These are phyloP conservation scores for Withania somnifera DNA, from an alignment of 305 asterid species.

Conservation along the genomic window DNA sequence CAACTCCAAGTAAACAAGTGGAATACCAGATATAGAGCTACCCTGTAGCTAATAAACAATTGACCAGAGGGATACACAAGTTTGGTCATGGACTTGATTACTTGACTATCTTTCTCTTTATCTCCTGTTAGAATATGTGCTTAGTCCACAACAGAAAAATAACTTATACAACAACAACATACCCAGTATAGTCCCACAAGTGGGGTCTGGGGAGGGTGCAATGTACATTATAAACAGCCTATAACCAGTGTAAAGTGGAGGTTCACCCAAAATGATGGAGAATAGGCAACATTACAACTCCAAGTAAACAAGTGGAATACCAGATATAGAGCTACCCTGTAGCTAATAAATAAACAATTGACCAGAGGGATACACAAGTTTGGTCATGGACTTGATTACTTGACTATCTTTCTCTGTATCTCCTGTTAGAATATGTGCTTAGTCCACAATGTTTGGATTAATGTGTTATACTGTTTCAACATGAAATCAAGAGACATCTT, in stretches of 20 bases:
- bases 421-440: not conserved
- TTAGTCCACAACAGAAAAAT: no score
- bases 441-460: not conserved
- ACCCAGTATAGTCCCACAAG: no score
- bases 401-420: not conserved
- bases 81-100: not conserved
- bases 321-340: not conserved
- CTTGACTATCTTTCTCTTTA: not conserved
- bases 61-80: not conserved
- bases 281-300: not conserved
- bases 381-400: not conserved
- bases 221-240: no score
- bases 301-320: not conserved
- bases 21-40: not conserved
- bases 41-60: not conserved
- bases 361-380: not conserved
- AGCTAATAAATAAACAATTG: not conserved
- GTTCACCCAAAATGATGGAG: not conserved
- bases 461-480: not conserved
- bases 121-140: not conserved
- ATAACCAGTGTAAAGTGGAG: not conserved
- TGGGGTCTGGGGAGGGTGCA: no score
- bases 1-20: not conserved
- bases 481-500: not conserved
- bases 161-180: no score